Percentiles rank a stretch among this genome's conserved stretches.
Evolutionary conservation across 768 basidiomycete genomes (phyloP).

Genomic region (Symmetrospora coprosmae): DNA sequence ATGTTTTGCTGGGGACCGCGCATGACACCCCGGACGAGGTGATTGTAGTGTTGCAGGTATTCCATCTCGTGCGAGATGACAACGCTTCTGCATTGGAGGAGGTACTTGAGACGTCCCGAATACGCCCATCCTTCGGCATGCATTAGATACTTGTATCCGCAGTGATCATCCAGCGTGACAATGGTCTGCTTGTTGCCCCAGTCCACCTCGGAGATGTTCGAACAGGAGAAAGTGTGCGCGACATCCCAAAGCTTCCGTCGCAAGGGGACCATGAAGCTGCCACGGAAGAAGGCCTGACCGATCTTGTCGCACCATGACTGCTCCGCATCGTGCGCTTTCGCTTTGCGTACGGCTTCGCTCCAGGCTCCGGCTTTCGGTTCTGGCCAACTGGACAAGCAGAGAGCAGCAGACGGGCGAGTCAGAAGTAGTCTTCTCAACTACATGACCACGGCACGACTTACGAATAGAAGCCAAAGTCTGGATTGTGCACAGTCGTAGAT

Average conservation of each 20-base stretch:
- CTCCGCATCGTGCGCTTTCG: slow-evolving; percentile 6
- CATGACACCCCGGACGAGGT: slow-evolving; percentile 23
- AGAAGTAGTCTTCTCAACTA: too few species aligned
- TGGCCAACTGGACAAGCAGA: slow-evolving; percentile 15
- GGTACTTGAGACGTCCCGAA: slow-evolving; percentile 34
- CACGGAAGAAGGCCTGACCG: slow-evolving; percentile 10
- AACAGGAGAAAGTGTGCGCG: slow-evolving; percentile 28
- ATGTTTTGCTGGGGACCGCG: slow-evolving; percentile 26
- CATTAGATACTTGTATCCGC: slow-evolving; percentile 33
- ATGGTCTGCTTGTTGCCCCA: slow-evolving; percentile 31
- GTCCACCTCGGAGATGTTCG: slow-evolving; percentile 31
- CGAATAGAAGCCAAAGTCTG: too few species aligned
- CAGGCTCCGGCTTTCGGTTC: slow-evolving; percentile 16
- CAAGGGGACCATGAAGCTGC: background rate
- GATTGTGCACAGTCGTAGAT: too few species aligned
- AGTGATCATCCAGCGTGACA: slow-evolving; percentile 32
- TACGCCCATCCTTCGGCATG: slow-evolving; percentile 35
- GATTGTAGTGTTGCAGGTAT: slow-evolving; percentile 29
- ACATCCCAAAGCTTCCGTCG: slow-evolving; percentile 22
- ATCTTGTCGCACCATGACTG: slow-evolving; percentile 19
- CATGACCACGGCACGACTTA: too few species aligned
- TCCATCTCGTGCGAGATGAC: slow-evolving; percentile 23
- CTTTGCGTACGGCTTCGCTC: slow-evolving; percentile 14
- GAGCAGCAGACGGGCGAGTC: too few species aligned
- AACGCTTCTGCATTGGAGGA: background rate